Evolutionary conservation across 306 rosid species (phyloP).

Genomic region (Prunus davidiana): DNA sequence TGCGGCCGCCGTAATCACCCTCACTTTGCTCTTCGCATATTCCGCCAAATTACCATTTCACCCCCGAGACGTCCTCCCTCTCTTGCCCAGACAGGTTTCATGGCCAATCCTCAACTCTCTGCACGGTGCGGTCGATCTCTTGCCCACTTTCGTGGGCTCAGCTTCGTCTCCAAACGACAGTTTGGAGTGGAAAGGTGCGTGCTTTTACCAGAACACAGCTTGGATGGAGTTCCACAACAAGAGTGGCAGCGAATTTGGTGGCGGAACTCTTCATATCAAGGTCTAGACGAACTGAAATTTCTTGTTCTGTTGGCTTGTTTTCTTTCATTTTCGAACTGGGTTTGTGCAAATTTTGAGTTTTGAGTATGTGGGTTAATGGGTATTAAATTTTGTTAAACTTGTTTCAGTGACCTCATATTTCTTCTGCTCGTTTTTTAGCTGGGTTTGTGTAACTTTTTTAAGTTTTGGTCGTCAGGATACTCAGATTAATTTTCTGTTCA

Average conservation of each 20-base stretch:
- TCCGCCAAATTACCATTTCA: conserved; percentile 43
- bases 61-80: conserved; percentile 66
- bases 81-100: conserved; percentile 70
- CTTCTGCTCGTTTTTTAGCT: neutral
- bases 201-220: conserved; percentile 73
- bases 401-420: neutral
- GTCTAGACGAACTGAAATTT: conserved; percentile 17
- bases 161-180: conserved; percentile 40
- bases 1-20: conserved; percentile 16
- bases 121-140: conserved; percentile 67
- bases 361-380: neutral
- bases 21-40: conserved; percentile 1
- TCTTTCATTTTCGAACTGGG: neutral
- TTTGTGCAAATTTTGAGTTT: neutral
- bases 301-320: neutral
- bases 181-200: conserved; percentile 74
- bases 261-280: conserved; percentile 92
- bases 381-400: neutral
- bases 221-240: conserved; percentile 88
- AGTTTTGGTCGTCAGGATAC: neutral
- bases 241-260: conserved; percentile 59
- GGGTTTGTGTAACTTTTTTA: neutral
- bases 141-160: conserved; percentile 81
- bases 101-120: conserved; percentile 82
- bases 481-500: neutral